Percentiles rank a stretch among this genome's conserved stretches.
Evolutionary conservation across 2,329 filamentous ascomycete genomes (phyloP).

Genomic region (Cordyceps sp.): DNA sequence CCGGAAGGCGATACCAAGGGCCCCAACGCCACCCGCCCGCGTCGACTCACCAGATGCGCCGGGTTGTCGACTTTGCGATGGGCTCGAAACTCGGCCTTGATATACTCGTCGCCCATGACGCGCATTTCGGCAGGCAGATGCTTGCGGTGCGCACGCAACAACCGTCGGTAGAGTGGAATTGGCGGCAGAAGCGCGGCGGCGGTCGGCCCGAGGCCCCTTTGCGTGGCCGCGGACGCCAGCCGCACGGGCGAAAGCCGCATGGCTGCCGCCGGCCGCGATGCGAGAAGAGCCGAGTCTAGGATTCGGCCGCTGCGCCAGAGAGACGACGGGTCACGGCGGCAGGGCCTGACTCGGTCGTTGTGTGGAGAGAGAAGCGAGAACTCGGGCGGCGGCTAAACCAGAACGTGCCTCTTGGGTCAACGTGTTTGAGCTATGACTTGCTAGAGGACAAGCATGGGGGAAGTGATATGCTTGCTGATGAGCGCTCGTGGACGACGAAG

Average conservation of each 20-base stretch:
- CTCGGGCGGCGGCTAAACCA: too few species aligned
- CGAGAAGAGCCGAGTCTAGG: too few species aligned
- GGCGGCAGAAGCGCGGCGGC: conserved; percentile 64
- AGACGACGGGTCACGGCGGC: too few species aligned
- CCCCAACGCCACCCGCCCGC: neutral
- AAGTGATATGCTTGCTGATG: too few species aligned
- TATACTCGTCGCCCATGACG: conserved; percentile 75
- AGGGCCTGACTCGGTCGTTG: too few species aligned
- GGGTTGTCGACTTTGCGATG: conserved; percentile 80
- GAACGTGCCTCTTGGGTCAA: too few species aligned
- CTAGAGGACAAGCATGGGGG: too few species aligned
- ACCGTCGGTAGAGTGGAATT: conserved; percentile 73
- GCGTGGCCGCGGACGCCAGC: conserved; percentile 20
- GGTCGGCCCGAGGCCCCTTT: conserved; percentile 17
- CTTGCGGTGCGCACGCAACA: conserved; percentile 74
- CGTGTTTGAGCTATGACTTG: too few species aligned
- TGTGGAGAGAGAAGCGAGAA: too few species aligned
- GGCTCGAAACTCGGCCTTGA: conserved; percentile 81
- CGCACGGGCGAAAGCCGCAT: conserved; percentile 1
- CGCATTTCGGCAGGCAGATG: conserved; percentile 59
- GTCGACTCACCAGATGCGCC: conserved; percentile 57
- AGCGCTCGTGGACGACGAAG: too few species aligned
- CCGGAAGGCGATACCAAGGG: neutral
- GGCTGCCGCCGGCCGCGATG: too few species aligned
- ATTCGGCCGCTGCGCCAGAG: too few species aligned